phyloP scores from a whole-genome alignment of 2,329 filamentous ascomycete species.

The Aspergillus jensenii region DNA sequence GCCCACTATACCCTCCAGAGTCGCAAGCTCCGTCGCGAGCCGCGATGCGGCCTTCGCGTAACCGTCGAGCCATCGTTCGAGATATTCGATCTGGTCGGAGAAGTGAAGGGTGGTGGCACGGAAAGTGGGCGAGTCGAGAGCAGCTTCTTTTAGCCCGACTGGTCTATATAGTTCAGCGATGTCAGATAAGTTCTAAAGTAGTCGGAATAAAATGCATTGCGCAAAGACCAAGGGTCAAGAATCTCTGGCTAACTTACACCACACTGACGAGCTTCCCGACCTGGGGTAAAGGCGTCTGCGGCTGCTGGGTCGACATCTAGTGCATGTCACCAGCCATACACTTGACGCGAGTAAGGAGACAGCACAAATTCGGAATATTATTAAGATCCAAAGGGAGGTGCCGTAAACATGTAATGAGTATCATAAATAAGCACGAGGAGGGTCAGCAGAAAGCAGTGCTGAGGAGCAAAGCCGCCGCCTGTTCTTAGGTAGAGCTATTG shows the following conservation, averaged over 20 bases:
- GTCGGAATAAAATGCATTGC: neutral
- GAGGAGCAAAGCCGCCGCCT: constrained; percentile 15
- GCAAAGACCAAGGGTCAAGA: neutral
- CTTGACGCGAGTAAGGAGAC: constrained; percentile 21
- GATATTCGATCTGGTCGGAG: constrained; percentile 82
- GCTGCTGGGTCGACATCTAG: constrained; percentile 44
- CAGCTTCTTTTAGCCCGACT: constrained; percentile 88
- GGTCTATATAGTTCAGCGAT: constrained; percentile 51
- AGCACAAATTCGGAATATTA: constrained; percentile 7
- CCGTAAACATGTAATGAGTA: constrained; percentile 10
- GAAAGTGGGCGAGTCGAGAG: constrained; percentile 94
- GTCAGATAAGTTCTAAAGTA: neutral
- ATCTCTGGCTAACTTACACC: constrained; percentile 35
- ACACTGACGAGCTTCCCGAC: constrained; percentile 49
- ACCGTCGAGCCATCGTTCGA: constrained; percentile 87
- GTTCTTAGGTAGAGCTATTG: constrained; percentile 20
- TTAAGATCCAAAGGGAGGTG: neutral
- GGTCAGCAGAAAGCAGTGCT: constrained; percentile 16
- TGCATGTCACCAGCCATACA: constrained; percentile 37
- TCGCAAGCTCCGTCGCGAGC: constrained; percentile 64
- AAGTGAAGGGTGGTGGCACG: constrained; percentile 85
- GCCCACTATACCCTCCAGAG: constrained; percentile 77
- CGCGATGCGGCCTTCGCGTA: constrained; percentile 64
- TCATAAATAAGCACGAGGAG: constrained; percentile 17
- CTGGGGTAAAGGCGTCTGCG: constrained; percentile 37